A percentile compares a stretch with the other conserved stretches of the same genome.
Evolutionary conservation across 768 basidiomycete genomes (phyloP).

Genomic region (Suillus lakei): DNA sequence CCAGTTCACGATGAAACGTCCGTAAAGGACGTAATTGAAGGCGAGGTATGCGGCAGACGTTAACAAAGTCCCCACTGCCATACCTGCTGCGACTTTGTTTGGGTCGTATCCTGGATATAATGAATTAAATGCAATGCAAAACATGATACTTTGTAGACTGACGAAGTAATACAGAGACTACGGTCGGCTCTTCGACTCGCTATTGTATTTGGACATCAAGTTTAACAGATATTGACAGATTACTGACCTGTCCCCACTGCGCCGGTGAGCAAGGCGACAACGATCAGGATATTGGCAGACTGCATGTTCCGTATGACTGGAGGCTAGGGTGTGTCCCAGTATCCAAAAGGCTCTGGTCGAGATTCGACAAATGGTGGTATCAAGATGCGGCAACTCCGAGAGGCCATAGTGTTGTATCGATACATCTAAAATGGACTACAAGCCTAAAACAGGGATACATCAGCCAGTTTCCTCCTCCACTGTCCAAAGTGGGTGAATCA

Average conservation of each 20-base stretch:
- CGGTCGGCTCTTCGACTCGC: background rate
- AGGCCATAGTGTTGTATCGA: too few species aligned
- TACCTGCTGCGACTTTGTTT: slow-evolving; percentile 24
- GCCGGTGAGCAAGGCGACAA: background rate
- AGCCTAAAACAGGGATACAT: too few species aligned
- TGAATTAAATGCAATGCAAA: background rate
- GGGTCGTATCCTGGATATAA: slow-evolving; percentile 27
- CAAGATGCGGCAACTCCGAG: background rate
- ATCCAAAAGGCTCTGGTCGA: background rate
- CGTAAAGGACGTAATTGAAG: slow-evolving; percentile 39
- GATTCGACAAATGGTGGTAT: too few species aligned
- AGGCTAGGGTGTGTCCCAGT: too few species aligned
- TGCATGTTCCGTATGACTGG: background rate
- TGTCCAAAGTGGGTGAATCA: too few species aligned
- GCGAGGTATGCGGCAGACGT: slow-evolving; percentile 36
- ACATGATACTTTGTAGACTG: background rate
- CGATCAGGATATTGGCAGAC: background rate
- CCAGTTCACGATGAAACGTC: slow-evolving; percentile 26
- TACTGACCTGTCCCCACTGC: background rate
- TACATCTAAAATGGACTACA: too few species aligned
- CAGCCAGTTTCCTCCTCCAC: too few species aligned
- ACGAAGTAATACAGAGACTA: background rate
- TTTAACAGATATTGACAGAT: background rate
- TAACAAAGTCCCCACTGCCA: slow-evolving; percentile 35
- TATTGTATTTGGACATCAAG: background rate